Evolutionary conservation across 768 basidiomycete genomes (phyloP).

Genomic region (Suillus bovinus): DNA sequence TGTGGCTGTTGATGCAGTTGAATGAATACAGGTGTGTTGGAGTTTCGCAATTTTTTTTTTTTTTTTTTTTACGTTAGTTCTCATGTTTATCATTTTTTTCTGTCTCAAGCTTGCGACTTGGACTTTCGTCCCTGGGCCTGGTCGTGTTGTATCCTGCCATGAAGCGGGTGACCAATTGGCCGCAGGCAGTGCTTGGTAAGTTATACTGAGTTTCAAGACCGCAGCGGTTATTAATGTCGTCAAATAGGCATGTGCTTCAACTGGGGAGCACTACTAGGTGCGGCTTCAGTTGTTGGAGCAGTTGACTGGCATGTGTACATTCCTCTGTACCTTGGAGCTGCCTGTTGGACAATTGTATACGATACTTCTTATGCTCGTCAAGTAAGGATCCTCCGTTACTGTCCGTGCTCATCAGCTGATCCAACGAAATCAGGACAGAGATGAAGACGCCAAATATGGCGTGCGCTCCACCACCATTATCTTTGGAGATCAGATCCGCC

Average conservation of each 20-base stretch:
- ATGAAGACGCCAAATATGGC: constrained; percentile 71
- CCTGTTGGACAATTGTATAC: background rate
- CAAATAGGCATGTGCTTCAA: background rate
- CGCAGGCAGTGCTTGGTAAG: constrained; percentile 31
- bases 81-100: too few species aligned
- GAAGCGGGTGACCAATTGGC: constrained; percentile 31
- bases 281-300: background rate
- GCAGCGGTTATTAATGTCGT: background rate
- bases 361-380: constrained; percentile 1
- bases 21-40: background rate
- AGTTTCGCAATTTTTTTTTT: background rate
- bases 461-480: constrained; percentile 77
- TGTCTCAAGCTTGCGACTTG: background rate
- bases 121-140: background rate
- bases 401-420: constrained; percentile 46
- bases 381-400: background rate
- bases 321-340: background rate
- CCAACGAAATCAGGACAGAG: constrained; percentile 64
- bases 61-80: background rate
- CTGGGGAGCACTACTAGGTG: background rate
- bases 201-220: too few species aligned
- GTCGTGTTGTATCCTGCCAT: constrained; percentile 26
- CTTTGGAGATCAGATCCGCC: constrained; percentile 60
- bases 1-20: background rate
- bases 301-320: constrained; percentile 1